phyloP scores from a whole-genome alignment of 495 filamentous ascomycete species.

The Penicillium paxilli region DNA sequence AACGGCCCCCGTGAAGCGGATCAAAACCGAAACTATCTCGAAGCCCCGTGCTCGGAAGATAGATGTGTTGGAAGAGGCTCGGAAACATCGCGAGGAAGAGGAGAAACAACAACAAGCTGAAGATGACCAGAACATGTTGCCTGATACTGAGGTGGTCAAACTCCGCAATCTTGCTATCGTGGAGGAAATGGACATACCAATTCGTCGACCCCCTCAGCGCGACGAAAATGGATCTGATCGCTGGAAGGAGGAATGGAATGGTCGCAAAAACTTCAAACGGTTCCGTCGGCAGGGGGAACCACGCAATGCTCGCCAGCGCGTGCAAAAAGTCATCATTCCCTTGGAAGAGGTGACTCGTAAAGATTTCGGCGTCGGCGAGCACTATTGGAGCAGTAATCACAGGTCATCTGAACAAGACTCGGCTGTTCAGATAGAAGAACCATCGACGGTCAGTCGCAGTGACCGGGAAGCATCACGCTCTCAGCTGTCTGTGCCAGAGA shows the following conservation, averaged over 20 bases:
- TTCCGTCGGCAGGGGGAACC: conserved; percentile 67
- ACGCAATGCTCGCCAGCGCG: conserved; percentile 39
- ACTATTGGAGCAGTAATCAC: conserved; percentile 63
- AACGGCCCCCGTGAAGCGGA: conserved; percentile 3
- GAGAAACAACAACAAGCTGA: conserved; percentile 21
- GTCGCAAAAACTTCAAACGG: conserved; percentile 93
- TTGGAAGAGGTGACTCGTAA: conserved; percentile 79
- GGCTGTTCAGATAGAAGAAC: conserved; percentile 19
- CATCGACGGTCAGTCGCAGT: background rate
- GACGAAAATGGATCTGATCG: conserved; percentile 52
- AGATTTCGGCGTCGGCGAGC: conserved; percentile 81
- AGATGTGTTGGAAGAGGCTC: conserved; percentile 68
- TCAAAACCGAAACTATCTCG: conserved; percentile 21
- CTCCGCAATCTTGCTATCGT: conserved; percentile 76
- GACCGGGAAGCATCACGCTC: conserved; percentile 7
- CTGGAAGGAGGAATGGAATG: conserved; percentile 94
- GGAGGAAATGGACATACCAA: conserved; percentile 71
- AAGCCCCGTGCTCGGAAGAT: conserved; percentile 56
- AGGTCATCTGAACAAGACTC: conserved; percentile 23
- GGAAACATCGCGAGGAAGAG: conserved; percentile 65
- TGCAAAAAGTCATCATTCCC: conserved; percentile 67
- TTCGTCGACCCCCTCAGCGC: conserved; percentile 13
- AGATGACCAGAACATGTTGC: conserved; percentile 52
- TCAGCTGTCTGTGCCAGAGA: conserved; percentile 9
- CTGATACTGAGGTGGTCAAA: conserved; percentile 64